Evolutionary conservation across 2,329 filamentous ascomycete species (phyloP).

Genomic region (Alternaria sp.): DNA sequence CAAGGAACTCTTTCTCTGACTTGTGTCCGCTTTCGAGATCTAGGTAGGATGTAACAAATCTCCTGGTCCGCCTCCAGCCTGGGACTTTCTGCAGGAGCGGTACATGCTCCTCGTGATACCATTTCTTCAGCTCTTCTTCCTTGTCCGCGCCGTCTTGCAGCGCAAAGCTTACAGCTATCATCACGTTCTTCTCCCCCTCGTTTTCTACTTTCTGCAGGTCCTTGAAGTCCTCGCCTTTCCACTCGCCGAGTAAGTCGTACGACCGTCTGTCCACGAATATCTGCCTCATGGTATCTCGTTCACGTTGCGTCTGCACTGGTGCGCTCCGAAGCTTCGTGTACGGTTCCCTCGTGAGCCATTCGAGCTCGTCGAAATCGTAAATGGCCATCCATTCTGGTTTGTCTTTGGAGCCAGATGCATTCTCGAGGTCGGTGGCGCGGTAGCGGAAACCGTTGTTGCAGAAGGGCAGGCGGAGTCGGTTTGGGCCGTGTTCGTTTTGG

Average conservation of each 20-base stretch:
- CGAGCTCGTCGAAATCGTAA: constrained; percentile 83
- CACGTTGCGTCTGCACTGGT: constrained; percentile 65
- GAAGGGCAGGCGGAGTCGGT: constrained; percentile 77
- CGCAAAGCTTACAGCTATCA: constrained; percentile 69
- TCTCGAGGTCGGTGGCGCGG: constrained; percentile 67
- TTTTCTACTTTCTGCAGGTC: constrained; percentile 69
- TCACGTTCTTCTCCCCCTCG: constrained; percentile 62
- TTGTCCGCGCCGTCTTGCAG: constrained; percentile 63
- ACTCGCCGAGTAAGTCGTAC: constrained; percentile 70
- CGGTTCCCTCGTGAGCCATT: constrained; percentile 71
- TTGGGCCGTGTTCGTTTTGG: constrained; percentile 90
- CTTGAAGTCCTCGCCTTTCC: constrained; percentile 65
- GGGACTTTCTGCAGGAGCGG: constrained; percentile 76
- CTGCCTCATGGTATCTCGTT: constrained; percentile 69
- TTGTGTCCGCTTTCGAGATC: constrained; percentile 48
- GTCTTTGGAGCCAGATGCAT: constrained; percentile 43
- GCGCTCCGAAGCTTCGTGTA: constrained; percentile 73
- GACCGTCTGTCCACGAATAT: constrained; percentile 75
- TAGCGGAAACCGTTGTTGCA: constrained; percentile 83
- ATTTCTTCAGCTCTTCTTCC: constrained; percentile 68
- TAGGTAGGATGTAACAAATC: constrained; percentile 73
- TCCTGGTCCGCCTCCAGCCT: constrained; percentile 79
- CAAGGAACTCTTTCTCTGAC: constrained; percentile 64
- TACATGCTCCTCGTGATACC: constrained; percentile 80
- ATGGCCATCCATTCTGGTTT: constrained; percentile 77